Conservation (phyloP, 495 filamentous ascomycete genomes). For the Cairneyella variabilis region DNA sequence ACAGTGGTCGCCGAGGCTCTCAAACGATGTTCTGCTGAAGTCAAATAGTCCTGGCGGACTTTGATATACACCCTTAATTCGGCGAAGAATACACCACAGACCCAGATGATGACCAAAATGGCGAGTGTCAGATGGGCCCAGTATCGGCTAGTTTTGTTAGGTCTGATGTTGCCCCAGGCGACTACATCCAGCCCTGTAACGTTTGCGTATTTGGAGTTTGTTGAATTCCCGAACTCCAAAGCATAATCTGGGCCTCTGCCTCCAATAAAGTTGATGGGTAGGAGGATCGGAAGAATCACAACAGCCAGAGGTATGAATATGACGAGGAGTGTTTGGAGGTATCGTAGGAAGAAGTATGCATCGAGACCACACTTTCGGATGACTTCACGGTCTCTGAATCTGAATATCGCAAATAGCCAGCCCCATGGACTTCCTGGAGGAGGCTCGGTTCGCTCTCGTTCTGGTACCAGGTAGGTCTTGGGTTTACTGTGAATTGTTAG, state of each 20-base stretch:
- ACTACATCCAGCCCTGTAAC: slow-evolving; percentile 74
- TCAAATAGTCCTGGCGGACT: slow-evolving; percentile 88
- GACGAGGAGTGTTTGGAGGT: slow-evolving; percentile 86
- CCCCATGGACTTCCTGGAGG: slow-evolving; percentile 67
- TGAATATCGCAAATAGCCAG: slow-evolving; percentile 69
- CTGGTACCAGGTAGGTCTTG: slow-evolving; percentile 86
- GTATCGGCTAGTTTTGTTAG: slow-evolving; percentile 65
- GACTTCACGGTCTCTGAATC: slow-evolving; percentile 77
- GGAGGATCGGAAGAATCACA: slow-evolving; percentile 76
- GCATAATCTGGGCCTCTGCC: slow-evolving; percentile 54
- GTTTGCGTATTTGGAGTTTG: slow-evolving; percentile 31
- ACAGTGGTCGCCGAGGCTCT: slow-evolving; percentile 97
- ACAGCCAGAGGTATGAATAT: slow-evolving; percentile 82
- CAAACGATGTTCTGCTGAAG: slow-evolving; percentile 90
- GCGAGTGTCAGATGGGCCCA: slow-evolving; percentile 89
- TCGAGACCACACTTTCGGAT: slow-evolving; percentile 94
- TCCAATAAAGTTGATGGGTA: slow-evolving; percentile 76
- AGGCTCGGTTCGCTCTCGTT: slow-evolving; percentile 72
- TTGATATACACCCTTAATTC: slow-evolving; percentile 92
- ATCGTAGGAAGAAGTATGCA: slow-evolving; percentile 97
- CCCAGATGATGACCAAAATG: slow-evolving; percentile 72
- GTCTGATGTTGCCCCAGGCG: slow-evolving; percentile 87
- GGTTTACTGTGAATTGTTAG: slow-evolving; percentile 57
- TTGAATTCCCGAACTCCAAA: slow-evolving; percentile 10
- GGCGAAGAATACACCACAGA: slow-evolving; percentile 82